Evolutionary conservation across 192 early-diverging fungal genomes (phyloP).

Genomic region (Coemansia sp.): DNA sequence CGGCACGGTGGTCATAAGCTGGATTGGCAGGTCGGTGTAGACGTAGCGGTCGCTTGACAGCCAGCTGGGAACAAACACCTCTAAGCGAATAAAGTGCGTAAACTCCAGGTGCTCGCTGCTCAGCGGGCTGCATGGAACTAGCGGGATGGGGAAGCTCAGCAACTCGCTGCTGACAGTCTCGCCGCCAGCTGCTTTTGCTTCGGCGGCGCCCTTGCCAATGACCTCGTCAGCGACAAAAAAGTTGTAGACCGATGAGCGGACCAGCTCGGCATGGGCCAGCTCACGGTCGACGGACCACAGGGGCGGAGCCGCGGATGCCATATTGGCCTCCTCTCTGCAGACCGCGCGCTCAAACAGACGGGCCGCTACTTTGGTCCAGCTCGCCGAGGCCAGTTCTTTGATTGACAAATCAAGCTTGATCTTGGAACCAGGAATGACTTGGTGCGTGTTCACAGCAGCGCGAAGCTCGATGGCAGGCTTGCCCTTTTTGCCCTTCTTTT

Average conservation of each 20-base stretch:
- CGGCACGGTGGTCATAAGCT: slow-evolving; percentile 36
- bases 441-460: slow-evolving; percentile 11
- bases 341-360: slow-evolving; percentile 39
- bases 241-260: slow-evolving; percentile 47
- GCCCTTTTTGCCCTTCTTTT: slow-evolving; percentile 43
- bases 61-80: slow-evolving; percentile 39
- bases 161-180: slow-evolving; percentile 19
- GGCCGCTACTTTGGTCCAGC: slow-evolving; percentile 34
- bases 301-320: slow-evolving; percentile 18
- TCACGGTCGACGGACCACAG: slow-evolving; percentile 39
- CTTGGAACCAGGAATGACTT: slow-evolving; percentile 33
- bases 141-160: slow-evolving; percentile 21
- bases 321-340: slow-evolving; percentile 19
- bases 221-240: slow-evolving; percentile 40
- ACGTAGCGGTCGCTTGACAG: slow-evolving; percentile 41
- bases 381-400: slow-evolving; percentile 39
- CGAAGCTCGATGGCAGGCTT: slow-evolving; percentile 42
- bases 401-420: slow-evolving; percentile 35
- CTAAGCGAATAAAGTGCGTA: slow-evolving; percentile 39
- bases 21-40: slow-evolving; percentile 33
- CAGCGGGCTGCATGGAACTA: slow-evolving; percentile 20
- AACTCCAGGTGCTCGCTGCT: slow-evolving; percentile 37
- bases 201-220: slow-evolving; percentile 9
- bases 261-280: slow-evolving; percentile 19
- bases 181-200: slow-evolving; percentile 12